Conservation (phyloP, 805 yeast genomes). For the Saccharomyces eubayanus region DNA sequence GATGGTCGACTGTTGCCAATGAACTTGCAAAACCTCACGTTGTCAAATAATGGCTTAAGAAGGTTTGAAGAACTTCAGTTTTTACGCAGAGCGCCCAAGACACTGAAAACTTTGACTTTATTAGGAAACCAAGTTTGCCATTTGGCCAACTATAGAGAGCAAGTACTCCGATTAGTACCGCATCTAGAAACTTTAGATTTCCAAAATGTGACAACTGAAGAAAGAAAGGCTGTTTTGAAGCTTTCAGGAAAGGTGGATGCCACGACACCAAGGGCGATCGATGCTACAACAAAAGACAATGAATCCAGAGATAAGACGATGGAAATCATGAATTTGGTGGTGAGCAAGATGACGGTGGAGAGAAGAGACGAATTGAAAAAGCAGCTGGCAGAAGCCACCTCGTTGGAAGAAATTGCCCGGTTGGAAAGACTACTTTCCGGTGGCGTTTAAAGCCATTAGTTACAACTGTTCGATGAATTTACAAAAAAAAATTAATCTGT, state of each 20-base stretch:
- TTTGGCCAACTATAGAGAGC: constrained; percentile 47
- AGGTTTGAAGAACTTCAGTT: constrained; percentile 39
- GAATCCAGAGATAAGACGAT: constrained; percentile 24
- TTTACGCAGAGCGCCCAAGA: constrained; percentile 33
- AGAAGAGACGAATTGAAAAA: constrained; percentile 45
- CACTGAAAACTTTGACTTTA: constrained; percentile 43
- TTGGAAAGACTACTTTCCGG: constrained; percentile 49
- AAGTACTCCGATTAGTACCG: constrained; percentile 57
- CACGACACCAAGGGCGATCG: not conserved
- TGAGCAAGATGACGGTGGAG: constrained; percentile 43
- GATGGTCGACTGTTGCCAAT: constrained; percentile 28
- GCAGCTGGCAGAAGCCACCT: constrained; percentile 53
- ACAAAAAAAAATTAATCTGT: not conserved
- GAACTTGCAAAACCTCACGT: constrained; percentile 40
- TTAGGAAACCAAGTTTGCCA: constrained; percentile 50
- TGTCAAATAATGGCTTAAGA: constrained; percentile 47
- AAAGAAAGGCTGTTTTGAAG: constrained; percentile 35
- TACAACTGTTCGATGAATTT: not conserved
- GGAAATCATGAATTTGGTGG: constrained; percentile 31
- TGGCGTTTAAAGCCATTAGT: constrained; percentile 12
- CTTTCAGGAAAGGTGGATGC: not conserved
- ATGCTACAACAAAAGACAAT: not conserved
- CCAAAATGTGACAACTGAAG: constrained; percentile 47
- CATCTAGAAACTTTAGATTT: constrained; percentile 59
- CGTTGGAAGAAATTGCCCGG: constrained; percentile 64